Evolutionary conservation across 2,329 filamentous ascomycete species (phyloP), one percentile per base, ranked within the genome.

Genomic region (Bisporella sp.): DNA sequence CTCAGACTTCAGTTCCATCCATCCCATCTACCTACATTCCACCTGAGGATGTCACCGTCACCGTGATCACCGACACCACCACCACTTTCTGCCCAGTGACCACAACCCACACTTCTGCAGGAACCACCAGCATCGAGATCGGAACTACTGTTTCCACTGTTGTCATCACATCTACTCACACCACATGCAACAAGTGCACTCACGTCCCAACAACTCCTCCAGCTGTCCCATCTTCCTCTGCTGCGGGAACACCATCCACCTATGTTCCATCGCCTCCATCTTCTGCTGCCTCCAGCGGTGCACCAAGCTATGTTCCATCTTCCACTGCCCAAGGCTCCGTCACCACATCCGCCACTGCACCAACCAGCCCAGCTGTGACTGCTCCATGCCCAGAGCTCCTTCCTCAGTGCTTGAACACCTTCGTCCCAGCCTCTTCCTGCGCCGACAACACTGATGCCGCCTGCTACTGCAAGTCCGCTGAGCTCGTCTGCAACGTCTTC

Each of bases 321-420:
- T 57, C 62, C 43, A 56, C 58, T 29, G 63, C 69, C 39, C 63
- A 58, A 33, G 59, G 55, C 40, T 59, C 60, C 50, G 61, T 64
- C 43, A 47, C 50, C 41, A 46, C 50, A 29, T 21, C 51, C 7
- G 51, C 46, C 4, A 30, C 46, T 29, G 45, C 52, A n/a, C 39
- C 55, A 21, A 53, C 67, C 39, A 59, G 59, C 37, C 68, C 75
- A 43, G 64, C 69, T 9, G 66, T 70, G 64, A 73, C 74, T 35
- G 61, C 56, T 44, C 50, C 62, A 49, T 55, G 54, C 58, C 89
- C 90, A 51, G 71, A 75, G 30, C 79, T 91, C 45, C 84, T 96
- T 46, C 91, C 92, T 56, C 82, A 82, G 65, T 97, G 92, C 76
- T 74, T 97, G 71, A 93, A 92, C 79, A 95, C 90, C 63, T 96